phyloP scores from a whole-genome alignment of 2,329 filamentous ascomycete species.

The Diplocarpon rosae region DNA sequence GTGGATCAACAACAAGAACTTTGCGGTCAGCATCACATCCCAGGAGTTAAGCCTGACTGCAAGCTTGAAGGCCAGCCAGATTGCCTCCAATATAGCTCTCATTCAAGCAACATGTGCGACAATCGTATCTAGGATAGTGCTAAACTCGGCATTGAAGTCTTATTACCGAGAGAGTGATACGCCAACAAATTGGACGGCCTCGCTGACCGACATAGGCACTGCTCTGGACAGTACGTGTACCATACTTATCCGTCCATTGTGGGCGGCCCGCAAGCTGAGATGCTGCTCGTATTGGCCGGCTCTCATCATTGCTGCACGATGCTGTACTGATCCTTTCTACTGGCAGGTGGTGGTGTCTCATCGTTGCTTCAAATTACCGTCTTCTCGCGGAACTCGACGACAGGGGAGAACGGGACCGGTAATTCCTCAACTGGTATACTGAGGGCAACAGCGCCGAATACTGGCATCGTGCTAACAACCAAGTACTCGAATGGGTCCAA shows the following conservation, averaged over 20 bases:
- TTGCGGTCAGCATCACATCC: slow-evolving; percentile 45
- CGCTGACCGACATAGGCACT: slow-evolving; percentile 55
- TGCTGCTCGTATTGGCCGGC: no score
- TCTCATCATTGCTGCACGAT: no score
- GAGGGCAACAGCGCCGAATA: slow-evolving; percentile 46
- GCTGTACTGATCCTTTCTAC: not conserved
- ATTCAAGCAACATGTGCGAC: slow-evolving; percentile 65
- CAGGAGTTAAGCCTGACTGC: slow-evolving; percentile 65
- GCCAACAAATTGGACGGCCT: slow-evolving; percentile 46
- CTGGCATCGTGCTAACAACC: slow-evolving; percentile 51
- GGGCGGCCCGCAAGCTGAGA: not conserved
- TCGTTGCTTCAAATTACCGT: slow-evolving; percentile 61
- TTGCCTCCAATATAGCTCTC: slow-evolving; percentile 68
- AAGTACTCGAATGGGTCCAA: slow-evolving; percentile 42
- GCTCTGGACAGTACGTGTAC: slow-evolving; percentile 38
- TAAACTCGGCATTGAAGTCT: slow-evolving; percentile 40
- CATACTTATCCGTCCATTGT: not conserved
- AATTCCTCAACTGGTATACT: slow-evolving; percentile 38
- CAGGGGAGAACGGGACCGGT: slow-evolving; percentile 25
- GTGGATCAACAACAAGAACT: slow-evolving; percentile 48
- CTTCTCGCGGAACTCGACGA: slow-evolving; percentile 57
- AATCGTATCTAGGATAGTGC: slow-evolving; percentile 54
- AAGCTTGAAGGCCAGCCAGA: slow-evolving; percentile 73
- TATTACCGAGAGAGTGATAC: slow-evolving; percentile 48
- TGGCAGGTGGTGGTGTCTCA: slow-evolving; percentile 35